A percentile compares a stretch with the other conserved stretches of the same genome.
phyloP scores from a whole-genome alignment of 352 stramenopile genomes.

The Phytophthora crassamura region DNA sequence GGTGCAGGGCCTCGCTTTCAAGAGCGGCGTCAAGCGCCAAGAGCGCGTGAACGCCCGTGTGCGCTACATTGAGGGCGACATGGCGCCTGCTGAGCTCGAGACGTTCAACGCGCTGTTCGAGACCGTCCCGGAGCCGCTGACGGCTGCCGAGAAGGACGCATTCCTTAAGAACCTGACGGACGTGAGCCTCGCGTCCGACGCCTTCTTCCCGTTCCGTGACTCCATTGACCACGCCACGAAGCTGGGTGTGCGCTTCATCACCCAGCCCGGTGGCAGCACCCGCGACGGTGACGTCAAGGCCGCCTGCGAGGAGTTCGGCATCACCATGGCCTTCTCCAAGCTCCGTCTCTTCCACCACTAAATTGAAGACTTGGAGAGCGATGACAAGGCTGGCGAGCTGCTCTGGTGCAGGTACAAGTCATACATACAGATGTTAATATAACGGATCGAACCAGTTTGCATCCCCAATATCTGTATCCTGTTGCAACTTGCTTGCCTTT shows the following conservation, averaged over 20 bases:
- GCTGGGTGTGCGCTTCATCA: constrained; percentile 97
- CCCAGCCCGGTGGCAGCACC: constrained; percentile 93
- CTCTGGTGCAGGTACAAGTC: constrained; percentile 19
- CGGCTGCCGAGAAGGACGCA: constrained; percentile 93
- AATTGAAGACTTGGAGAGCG: constrained; percentile 22
- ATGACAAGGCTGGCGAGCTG: constrained; percentile 25
- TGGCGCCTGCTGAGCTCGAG: constrained; percentile 94
- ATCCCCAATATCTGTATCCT: no score
- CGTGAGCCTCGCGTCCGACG: constrained; percentile 98
- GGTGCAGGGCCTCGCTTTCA: constrained; percentile 96
- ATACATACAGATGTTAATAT: constrained; percentile 25
- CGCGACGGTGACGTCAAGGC: constrained; percentile 92
- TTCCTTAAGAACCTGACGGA: constrained; percentile 92
- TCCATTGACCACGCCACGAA: constrained; percentile 97
- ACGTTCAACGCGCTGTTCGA: constrained; percentile 97
- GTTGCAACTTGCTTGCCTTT: no score
- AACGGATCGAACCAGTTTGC: constrained; percentile 9
- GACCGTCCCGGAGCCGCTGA: constrained; percentile 93
- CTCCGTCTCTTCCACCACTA: constrained; percentile 99
- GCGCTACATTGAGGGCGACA: constrained; percentile 99
- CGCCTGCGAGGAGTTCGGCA: constrained; percentile 98
- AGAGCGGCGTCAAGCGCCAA: constrained; percentile 97
- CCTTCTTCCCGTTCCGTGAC: constrained; percentile 99
- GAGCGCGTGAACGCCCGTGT: constrained; percentile 99
- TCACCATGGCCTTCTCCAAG: constrained; percentile 99